phyloP scores from a whole-genome alignment of 768 basidiomycete genomes.

The Termitomyces sp. region DNA sequence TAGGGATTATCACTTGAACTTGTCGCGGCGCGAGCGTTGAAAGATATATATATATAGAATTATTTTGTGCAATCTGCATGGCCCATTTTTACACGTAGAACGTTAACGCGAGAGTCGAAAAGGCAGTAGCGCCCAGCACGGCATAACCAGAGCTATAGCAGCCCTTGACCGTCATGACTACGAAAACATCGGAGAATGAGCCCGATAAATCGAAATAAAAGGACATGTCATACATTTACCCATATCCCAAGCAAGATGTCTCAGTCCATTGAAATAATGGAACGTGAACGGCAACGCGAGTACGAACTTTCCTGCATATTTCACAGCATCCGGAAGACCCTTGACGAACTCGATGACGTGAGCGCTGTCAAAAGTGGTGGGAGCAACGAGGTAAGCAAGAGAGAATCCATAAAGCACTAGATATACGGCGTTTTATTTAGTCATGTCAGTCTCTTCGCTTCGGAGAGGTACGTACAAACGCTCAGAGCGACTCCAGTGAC shows the following conservation, averaged over 20 bases:
- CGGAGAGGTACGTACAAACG: slow-evolving; percentile 46
- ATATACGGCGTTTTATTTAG: not conserved
- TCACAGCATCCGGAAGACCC: slow-evolving; percentile 69
- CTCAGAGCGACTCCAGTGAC: slow-evolving; percentile 79
- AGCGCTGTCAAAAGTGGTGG: slow-evolving; percentile 72
- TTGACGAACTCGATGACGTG: slow-evolving; percentile 70
- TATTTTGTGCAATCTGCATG: not conserved
- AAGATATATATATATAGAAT: not conserved
- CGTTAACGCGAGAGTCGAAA: slow-evolving; percentile 70
- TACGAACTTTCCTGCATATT: slow-evolving; percentile 69
- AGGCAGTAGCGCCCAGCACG: slow-evolving; percentile 72
- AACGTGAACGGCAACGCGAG: slow-evolving; percentile 87
- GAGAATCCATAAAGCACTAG: slow-evolving; percentile 86
- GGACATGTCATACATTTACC: slow-evolving; percentile 55
- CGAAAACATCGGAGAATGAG: not conserved
- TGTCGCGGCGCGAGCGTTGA: no score
- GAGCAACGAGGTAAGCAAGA: slow-evolving; percentile 79
- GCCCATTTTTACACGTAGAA: slow-evolving; percentile 29
- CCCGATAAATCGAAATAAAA: no score
- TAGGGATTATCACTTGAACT: no score
- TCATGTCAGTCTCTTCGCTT: not conserved
- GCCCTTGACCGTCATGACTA: slow-evolving; percentile 78
- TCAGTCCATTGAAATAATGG: slow-evolving; percentile 86
- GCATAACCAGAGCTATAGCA: slow-evolving; percentile 79
- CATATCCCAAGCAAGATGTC: slow-evolving; percentile 88